Evolutionary conservation across 2,329 filamentous ascomycete species (phyloP).

Genomic region (Neofusicoccum umdonicola): DNA sequence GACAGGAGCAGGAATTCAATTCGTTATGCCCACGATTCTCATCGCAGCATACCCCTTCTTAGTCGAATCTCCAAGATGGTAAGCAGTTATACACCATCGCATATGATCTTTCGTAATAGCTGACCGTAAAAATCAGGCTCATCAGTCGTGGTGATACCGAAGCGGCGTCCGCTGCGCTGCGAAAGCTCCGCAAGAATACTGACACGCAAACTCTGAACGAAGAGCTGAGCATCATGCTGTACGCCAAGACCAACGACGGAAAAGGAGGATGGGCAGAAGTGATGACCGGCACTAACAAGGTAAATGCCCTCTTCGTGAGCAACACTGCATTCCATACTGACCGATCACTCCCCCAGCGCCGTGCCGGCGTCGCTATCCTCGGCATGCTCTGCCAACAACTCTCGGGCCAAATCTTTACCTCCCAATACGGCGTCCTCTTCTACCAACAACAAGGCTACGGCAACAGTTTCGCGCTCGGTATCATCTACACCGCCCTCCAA

Average conservation of each 20-base stretch:
- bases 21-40: constrained; percentile 6
- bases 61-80: constrained; percentile 11
- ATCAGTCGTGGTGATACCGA: constrained; percentile 8
- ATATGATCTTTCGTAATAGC: background rate
- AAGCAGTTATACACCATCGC: background rate
- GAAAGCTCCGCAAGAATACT: constrained; percentile 2
- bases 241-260: constrained; percentile 5
- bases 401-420: constrained; percentile 14
- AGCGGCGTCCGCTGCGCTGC: background rate
- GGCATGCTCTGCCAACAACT: constrained; percentile 11
- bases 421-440: constrained; percentile 16
- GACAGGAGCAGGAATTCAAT: background rate
- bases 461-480: constrained; percentile 8
- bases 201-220: background rate
- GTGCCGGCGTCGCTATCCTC: constrained; percentile 7
- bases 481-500: constrained; percentile 11
- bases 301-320: background rate
- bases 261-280: constrained; percentile 6
- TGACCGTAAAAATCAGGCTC: background rate
- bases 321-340: background rate
- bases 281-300: constrained; percentile 2
- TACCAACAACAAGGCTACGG: constrained; percentile 14
- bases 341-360: background rate
- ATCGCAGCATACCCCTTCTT: constrained; percentile 11
- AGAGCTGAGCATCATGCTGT: constrained; percentile 10